Evolutionary conservation across 805 yeast genomes (phyloP), one percentile per base, ranked within the genome.

Genomic region (Cyberlindnera maritima): DNA sequence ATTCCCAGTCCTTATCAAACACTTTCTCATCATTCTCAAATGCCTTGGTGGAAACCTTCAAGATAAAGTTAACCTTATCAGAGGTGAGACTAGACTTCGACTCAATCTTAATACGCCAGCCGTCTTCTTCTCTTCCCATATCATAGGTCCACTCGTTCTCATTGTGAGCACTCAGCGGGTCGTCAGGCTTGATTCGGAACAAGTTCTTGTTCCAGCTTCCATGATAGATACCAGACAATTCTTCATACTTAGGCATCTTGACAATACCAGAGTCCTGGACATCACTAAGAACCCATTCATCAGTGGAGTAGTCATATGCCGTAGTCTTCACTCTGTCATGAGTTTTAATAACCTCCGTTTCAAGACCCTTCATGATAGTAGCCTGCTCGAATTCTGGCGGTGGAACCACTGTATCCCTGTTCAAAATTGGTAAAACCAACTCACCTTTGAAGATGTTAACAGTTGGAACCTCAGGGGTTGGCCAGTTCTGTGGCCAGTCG

Each of bases 401-500:
- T 17, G 39, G 52, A 20, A 50, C 46, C 2, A 47, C 41, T 2
- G 48, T 44, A 1, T 38, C 28, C 11, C 42, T 28, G 46, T 64
- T 53, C 12, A 66, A 49, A 19, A 65, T 20, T 11, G 72, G 72
- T 29, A 71, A 49, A 14, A 48, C 41, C 33, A 67, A 45, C 39
- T 60, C 62, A 42, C 67, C 70, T n/a, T 55, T 54, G 49, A 54
- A 55, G 26, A 72, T 42, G 4, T 63, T 64, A 34, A 72, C 50
- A 2, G 62, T 64, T 43, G 76, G 72, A 7, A 64, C 68, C 52
- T 69, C 72, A 4, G 74, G 64, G 0, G 67, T 58, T 25, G 78
- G 77, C 77, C 77, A 74, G 29, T 64, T 63, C 45, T 70, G 74
- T 11, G 77, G 77, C 77, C 78, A 74, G 49, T 73, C 77, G 29